Percentiles rank a stretch among this genome's conserved stretches.
phyloP scores from a whole-genome alignment of 1,139 yeast genomes.

The Zygoascus sp. region DNA sequence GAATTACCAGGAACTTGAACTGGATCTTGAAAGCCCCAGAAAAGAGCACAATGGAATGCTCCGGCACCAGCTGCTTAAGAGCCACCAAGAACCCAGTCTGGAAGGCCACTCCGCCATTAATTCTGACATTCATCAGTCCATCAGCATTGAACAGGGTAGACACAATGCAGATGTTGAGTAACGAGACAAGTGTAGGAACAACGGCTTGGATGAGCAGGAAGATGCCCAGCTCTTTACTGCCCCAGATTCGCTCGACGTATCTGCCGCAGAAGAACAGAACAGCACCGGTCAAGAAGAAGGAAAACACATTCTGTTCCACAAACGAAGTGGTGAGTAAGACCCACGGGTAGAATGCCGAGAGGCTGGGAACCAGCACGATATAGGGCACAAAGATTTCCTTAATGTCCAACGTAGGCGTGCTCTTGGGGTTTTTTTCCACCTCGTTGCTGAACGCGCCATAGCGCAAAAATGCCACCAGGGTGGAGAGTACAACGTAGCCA shows the following conservation, averaged over 20 bases:
- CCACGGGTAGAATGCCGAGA: slow-evolving; percentile 66
- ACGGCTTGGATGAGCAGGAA: slow-evolving; percentile 57
- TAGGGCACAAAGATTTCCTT: slow-evolving; percentile 51
- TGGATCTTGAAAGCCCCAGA: slow-evolving; percentile 61
- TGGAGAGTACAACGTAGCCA: slow-evolving; percentile 32
- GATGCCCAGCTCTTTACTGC: slow-evolving; percentile 53
- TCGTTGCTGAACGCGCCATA: slow-evolving; percentile 9
- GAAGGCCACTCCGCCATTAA: slow-evolving; percentile 72
- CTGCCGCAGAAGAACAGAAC: slow-evolving; percentile 53
- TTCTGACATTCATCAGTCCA: slow-evolving; percentile 28
- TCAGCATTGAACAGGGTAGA: slow-evolving; percentile 16
- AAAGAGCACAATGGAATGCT: slow-evolving; percentile 69
- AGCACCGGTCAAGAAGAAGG: slow-evolving; percentile 46
- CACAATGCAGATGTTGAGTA: slow-evolving; percentile 30
- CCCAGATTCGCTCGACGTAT: slow-evolving; percentile 53
- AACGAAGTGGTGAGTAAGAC: slow-evolving; percentile 67
- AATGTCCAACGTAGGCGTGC: slow-evolving; percentile 3
- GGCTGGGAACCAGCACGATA: slow-evolving; percentile 65
- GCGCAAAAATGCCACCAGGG: slow-evolving; percentile 32
- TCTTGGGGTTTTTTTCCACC: not conserved
- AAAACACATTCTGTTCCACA: slow-evolving; percentile 57
- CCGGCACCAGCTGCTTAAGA: slow-evolving; percentile 84
- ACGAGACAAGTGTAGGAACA: slow-evolving; percentile 38
- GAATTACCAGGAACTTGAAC: slow-evolving; percentile 64
- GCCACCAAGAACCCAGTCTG: slow-evolving; percentile 77